phyloP scores from a whole-genome alignment of 805 yeast species.

The Saturnispora mendoncae region DNA sequence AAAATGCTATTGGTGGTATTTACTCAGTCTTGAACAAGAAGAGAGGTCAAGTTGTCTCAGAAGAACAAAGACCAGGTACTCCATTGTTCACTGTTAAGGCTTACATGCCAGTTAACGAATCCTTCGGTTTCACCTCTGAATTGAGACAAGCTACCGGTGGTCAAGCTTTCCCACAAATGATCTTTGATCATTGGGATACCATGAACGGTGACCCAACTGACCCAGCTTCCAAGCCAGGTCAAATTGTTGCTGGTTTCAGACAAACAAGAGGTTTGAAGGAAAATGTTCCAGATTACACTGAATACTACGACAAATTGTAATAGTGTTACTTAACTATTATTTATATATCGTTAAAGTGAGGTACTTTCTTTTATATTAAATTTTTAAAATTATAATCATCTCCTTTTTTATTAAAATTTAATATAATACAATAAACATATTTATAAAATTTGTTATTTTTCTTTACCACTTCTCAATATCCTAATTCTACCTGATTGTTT shows the following conservation, averaged over 20 bases:
- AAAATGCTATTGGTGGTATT: constrained; percentile 99
- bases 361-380: constrained; percentile 8
- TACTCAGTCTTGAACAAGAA: constrained; percentile 98
- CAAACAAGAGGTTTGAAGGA: constrained; percentile 97
- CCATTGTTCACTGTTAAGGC: constrained; percentile 99
- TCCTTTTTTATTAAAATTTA: constrained; percentile 7
- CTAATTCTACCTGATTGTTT: constrained; percentile 4
- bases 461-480: constrained; percentile 3
- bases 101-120: constrained; percentile 99
- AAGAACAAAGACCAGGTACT: constrained; percentile 99
- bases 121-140: constrained; percentile 99
- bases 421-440: not conserved
- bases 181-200: constrained; percentile 97
- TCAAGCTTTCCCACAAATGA: constrained; percentile 99
- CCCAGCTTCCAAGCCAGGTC: constrained; percentile 62
- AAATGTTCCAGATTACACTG: constrained; percentile 97
- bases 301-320: constrained; percentile 91
- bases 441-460: not conserved
- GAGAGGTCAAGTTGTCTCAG: constrained; percentile 99
- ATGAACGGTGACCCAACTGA: constrained; percentile 90
- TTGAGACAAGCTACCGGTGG: constrained; percentile 99
- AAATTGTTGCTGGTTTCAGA: constrained; percentile 55
- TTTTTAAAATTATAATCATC: constrained; percentile 4
- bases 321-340: constrained; percentile 13
- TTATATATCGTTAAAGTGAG: constrained; percentile 14